These are phyloP conservation scores for Coffea humblotiana DNA, from an alignment of 305 asterid species.

Conservation along the genomic window DNA sequence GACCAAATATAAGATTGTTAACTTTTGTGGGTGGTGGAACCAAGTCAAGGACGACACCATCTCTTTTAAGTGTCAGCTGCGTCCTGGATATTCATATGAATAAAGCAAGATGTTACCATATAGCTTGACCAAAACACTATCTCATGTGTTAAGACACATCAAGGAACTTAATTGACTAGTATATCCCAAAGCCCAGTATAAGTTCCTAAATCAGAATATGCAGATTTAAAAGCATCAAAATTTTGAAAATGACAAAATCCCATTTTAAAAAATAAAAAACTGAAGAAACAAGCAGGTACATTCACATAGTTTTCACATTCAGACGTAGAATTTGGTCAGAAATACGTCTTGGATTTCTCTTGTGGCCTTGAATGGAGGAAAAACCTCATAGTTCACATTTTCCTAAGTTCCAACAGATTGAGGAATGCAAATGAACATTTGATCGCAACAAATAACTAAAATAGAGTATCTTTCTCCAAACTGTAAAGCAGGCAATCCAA, in stretches of 20 bases:
- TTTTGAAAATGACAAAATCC: background rate
- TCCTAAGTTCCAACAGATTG: background rate
- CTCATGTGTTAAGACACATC: background rate
- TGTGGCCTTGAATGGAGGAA: background rate
- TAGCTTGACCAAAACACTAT: background rate
- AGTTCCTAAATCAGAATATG: background rate
- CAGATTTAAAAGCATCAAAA: background rate
- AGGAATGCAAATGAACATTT: background rate
- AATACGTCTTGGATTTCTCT: background rate
- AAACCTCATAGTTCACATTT: background rate
- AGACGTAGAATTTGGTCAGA: background rate
- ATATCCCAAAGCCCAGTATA: background rate
- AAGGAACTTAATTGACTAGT: background rate
- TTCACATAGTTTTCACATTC: too few species aligned
- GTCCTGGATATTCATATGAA: constrained; percentile 45
- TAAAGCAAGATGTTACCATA: background rate
- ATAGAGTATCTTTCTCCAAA: background rate
- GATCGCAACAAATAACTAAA: background rate
- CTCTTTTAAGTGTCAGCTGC: constrained; percentile 70
- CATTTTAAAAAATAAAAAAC: background rate
- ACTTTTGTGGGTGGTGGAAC: constrained; percentile 92
- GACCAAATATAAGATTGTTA: constrained; percentile 81
- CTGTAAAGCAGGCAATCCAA: background rate
- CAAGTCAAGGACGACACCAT: constrained; percentile 71
- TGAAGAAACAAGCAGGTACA: background rate